Evolutionary conservation across 495 filamentous ascomycete genomes (phyloP).

Genomic region (Annulohypoxylon nitens): DNA sequence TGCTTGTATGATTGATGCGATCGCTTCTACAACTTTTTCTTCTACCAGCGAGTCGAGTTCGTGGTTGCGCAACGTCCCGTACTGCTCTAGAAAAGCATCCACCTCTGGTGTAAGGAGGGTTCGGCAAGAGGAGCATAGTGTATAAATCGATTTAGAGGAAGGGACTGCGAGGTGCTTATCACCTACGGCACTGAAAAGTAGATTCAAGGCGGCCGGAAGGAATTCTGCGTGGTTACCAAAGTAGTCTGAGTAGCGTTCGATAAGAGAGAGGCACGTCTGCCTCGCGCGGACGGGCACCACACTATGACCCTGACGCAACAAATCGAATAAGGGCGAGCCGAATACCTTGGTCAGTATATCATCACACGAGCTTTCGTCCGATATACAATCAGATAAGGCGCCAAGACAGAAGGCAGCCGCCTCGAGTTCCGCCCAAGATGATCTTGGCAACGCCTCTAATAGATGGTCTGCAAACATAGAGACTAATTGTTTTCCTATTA

Average conservation of each 20-base stretch:
- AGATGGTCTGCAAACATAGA: slow-evolving; percentile 76
- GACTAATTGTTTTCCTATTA: slow-evolving; percentile 76
- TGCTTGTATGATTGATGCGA: slow-evolving; percentile 87
- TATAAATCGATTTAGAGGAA: slow-evolving; percentile 84
- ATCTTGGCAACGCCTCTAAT: slow-evolving; percentile 66
- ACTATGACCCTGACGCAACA: slow-evolving; percentile 66
- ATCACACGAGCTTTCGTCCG: slow-evolving; percentile 75
- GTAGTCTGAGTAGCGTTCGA: slow-evolving; percentile 84
- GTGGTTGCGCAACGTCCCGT: slow-evolving; percentile 70
- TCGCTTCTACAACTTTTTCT: slow-evolving; percentile 83
- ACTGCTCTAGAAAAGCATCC: slow-evolving; percentile 81
- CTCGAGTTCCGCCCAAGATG: slow-evolving; percentile 83
- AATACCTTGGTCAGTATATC: slow-evolving; percentile 78
- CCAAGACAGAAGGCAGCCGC: slow-evolving; percentile 83
- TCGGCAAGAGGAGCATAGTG: slow-evolving; percentile 85
- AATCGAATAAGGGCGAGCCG: slow-evolving; percentile 69
- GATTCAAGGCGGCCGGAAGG: slow-evolving; percentile 81
- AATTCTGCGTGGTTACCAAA: slow-evolving; percentile 79
- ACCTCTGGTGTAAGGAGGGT: slow-evolving; percentile 76
- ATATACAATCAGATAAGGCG: slow-evolving; percentile 78
- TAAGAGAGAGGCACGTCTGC: slow-evolving; percentile 80
- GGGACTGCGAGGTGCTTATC: slow-evolving; percentile 73
- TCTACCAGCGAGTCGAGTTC: slow-evolving; percentile 77
- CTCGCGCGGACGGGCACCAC: slow-evolving; percentile 76
- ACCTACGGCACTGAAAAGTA: slow-evolving; percentile 82